Evolutionary conservation across 768 basidiomycete species (phyloP).

Genomic region (Trametes meyenii): DNA sequence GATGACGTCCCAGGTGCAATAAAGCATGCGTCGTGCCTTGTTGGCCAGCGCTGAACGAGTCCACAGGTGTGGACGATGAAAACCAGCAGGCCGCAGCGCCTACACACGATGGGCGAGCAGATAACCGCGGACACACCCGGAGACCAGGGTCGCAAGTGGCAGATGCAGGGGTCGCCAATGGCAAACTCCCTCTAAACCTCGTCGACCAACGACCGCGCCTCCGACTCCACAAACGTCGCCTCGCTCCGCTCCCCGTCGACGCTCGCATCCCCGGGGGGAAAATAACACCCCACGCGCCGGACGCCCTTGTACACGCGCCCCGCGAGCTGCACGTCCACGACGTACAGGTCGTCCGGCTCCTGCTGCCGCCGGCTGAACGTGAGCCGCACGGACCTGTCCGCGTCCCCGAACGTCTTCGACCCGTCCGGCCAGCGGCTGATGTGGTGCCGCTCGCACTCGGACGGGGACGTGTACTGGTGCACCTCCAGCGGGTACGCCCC

Average conservation of each 20-base stretch:
- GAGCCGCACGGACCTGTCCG: constrained; percentile 11
- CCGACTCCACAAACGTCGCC: not conserved
- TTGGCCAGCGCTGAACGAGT: no score
- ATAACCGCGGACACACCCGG: no score
- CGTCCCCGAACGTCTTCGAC: constrained; percentile 10
- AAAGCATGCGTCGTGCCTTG: no score
- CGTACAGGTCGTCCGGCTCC: not conserved
- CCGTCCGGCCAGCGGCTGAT: constrained; percentile 10
- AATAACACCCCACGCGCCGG: not conserved
- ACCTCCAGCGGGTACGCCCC: constrained; percentile 1
- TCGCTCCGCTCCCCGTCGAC: not conserved
- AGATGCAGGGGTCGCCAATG: no score
- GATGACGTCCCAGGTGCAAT: no score
- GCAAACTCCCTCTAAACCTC: no score
- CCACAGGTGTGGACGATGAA: no score
- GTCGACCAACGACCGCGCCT: no score
- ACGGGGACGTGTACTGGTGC: not conserved
- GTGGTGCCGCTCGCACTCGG: not conserved
- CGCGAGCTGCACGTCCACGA: not conserved
- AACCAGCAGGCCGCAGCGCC: no score
- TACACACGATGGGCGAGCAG: no score
- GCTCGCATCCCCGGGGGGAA: not conserved
- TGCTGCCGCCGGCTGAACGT: constrained; percentile 14
- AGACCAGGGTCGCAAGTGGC: no score
- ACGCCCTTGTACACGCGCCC: not conserved